Percentiles rank a stretch among this genome's conserved stretches.
Evolutionary conservation across 2,329 filamentous ascomycete species (phyloP).

Genomic region (Verticillium dahliae): DNA sequence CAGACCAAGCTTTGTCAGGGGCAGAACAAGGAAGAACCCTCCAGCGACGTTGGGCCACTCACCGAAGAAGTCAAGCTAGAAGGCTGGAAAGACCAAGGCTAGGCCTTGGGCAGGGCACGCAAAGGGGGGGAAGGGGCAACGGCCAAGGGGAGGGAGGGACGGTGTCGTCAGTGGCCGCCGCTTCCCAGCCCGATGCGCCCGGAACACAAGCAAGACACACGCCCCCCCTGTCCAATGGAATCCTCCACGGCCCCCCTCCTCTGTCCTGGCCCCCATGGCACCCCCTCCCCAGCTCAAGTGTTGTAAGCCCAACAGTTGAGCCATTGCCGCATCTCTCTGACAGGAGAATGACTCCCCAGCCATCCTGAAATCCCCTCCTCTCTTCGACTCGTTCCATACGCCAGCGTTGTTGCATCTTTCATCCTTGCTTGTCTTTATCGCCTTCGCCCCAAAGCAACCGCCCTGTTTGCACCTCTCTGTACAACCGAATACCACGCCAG

Average conservation of each 20-base stretch:
- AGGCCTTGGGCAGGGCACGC: neutral
- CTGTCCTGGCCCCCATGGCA: neutral
- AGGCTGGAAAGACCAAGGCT: neutral
- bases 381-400: neutral
- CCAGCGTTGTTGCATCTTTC: neutral
- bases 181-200: neutral
- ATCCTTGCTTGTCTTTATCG: neutral
- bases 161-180: neutral
- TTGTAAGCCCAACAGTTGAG: neutral
- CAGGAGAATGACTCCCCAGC: neutral
- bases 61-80: neutral
- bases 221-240: neutral
- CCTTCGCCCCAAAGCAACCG: neutral
- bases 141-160: neutral
- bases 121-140: neutral
- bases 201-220: neutral
- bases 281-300: neutral
- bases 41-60: neutral
- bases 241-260: neutral
- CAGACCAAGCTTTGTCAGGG: neutral
- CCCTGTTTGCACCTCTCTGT: neutral
- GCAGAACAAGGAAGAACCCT: neutral
- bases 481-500: neutral
- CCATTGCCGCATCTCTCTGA: neutral
- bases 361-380: neutral